Conservation (phyloP, 768 basidiomycete genomes). For the Lactarius deliciosus region DNA sequence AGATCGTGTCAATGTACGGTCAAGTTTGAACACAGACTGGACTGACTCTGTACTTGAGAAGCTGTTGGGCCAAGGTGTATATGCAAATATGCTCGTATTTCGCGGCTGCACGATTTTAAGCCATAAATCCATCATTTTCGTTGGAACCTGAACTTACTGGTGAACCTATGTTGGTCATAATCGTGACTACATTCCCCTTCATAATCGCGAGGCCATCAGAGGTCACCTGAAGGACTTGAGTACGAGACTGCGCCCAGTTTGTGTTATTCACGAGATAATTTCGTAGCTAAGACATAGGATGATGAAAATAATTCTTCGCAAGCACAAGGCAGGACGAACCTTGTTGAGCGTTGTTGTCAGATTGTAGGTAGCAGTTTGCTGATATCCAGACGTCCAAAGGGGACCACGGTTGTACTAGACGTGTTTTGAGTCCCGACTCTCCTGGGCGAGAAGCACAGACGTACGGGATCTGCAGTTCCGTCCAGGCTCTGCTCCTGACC, state of each 20-base stretch:
- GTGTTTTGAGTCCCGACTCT: constrained; percentile 15
- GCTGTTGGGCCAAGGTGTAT: constrained; percentile 50
- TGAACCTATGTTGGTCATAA: constrained; percentile 73
- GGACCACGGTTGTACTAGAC: constrained; percentile 70
- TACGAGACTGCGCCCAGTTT: constrained; percentile 52
- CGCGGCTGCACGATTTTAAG: constrained; percentile 44
- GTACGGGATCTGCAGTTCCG: constrained; percentile 65
- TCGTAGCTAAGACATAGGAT: constrained; percentile 46
- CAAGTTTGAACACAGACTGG: not conserved
- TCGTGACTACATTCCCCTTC: constrained; percentile 60
- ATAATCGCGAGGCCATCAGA: constrained; percentile 57
- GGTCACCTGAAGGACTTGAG: constrained; percentile 52
- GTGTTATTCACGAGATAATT: constrained; percentile 58
- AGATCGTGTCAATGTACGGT: constrained; percentile 14
- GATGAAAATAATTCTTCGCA: constrained; percentile 2
- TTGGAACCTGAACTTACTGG: constrained; percentile 45
- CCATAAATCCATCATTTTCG: not conserved
- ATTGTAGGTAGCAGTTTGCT: constrained; percentile 56
- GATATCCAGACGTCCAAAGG: constrained; percentile 68
- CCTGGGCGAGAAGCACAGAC: constrained; percentile 28
- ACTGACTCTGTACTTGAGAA: constrained; percentile 59
- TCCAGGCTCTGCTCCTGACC: constrained; percentile 75
- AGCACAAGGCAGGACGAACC: constrained; percentile 36
- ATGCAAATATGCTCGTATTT: constrained; percentile 57
- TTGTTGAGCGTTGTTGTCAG: constrained; percentile 61